Base-by-base conservation (phyloP, 1,284 basidiomycete species). In the Rhizopogon hawkerae region DNA sequence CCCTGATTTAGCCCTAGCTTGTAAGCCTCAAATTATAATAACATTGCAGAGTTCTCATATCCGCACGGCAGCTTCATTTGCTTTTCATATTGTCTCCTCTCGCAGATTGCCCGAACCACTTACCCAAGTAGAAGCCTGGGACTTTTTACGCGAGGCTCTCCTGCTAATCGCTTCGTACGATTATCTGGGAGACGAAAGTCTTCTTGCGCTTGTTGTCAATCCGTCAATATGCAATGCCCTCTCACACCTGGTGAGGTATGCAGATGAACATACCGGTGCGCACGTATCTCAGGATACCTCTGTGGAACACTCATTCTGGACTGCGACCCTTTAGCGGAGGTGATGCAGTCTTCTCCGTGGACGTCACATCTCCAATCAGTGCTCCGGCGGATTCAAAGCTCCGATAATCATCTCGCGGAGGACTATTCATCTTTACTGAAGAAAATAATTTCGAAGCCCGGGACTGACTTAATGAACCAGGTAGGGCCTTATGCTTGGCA, bases 221-320 rank as follows among this genome's bases (percentile, higher is more conserved):
- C 71, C 77, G 7, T 60, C 65, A 5, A 63, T 85, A 47, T 84
- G 77, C 52, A 54, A 60, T 39, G 79, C 74, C 2, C 57, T 85
- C 47, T 46, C 60, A 1, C 65, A 59, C 35, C 56, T 84, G 3
- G 41, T 73, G 29, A 56, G 57, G 13, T 45, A 60, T 44, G 57
- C 57, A 14, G 61, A 64, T 13, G 47, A 58, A 14, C 38, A 38
- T n/a, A 52, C 65, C 6, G 56, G 78, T 79, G 59, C 53, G 69
- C 9, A 35, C 26, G 4, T 31, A 31, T 11, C 29, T 43, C 6
- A 9, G 8, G 18, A 31, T 31, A 2, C 13, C 14, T 24, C 23
- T 31, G 23, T 29, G 11, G 9, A 14, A 26, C 11, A 38, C 35
- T 11, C 29, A 39, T 41, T 37, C 9, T 4, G 35, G 48, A 46